Conservation (phyloP, 148 eudicot genomes). For the Vaccinium myrtillus region DNA sequence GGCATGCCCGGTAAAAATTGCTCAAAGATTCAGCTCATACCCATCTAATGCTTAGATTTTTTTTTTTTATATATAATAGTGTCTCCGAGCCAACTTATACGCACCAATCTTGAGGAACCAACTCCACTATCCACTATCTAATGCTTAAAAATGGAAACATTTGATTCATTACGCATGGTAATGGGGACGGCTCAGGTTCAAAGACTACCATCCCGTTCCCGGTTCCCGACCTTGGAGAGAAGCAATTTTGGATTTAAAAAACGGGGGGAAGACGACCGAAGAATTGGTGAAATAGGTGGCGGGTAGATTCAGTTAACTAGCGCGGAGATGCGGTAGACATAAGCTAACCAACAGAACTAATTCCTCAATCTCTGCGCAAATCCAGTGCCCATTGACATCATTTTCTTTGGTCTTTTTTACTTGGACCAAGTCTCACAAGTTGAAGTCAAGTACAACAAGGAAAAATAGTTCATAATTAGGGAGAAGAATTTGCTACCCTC, state of each 20-base stretch:
- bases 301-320: slow-evolving; percentile 21
- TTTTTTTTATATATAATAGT: no score
- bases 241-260: background rate
- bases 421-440: background rate
- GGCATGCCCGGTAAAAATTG: no score
- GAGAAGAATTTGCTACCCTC: no score
- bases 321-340: background rate
- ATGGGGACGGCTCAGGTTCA: no score
- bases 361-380: slow-evolving; percentile 9
- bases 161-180: no score
- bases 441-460: background rate
- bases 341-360: background rate
- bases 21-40: no score
- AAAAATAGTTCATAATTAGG: background rate
- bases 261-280: background rate
- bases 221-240: background rate
- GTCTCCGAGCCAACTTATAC: no score
- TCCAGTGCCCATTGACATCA: background rate
- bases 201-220: no score
- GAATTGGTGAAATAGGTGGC: background rate
- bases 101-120: no score
- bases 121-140: no score
- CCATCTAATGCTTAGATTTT: no score
- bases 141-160: no score
- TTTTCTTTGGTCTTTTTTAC: background rate